Evolutionary conservation across 2,329 filamentous ascomycete genomes (phyloP), one percentile per base, ranked within the genome.

Genomic region (Ophiocordyceps sinensis): DNA sequence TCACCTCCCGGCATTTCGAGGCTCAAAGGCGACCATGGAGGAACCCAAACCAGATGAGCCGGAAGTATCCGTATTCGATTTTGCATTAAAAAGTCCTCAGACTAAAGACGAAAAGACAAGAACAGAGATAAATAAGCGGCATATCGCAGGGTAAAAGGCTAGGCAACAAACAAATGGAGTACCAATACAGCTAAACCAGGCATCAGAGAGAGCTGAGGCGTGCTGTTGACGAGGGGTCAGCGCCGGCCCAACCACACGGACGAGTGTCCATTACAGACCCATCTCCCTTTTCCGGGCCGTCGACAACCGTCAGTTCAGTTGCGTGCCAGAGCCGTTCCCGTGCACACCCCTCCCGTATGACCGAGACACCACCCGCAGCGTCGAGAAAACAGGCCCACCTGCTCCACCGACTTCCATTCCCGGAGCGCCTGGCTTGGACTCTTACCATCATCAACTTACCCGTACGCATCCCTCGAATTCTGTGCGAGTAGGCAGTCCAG

Each of bases 21-120:
- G 9, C 5, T 26, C 23, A 5, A 26, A 6, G 23, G 9, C 6
- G 5, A 9, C 6, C 23, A 26, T 26, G 23, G 23, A 26, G 23
- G 23, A 6, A 9, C 32, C 32, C 32, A 10, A 5, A 17, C n/a
- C 13, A 15, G 4, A 15, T 12, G 32, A 29, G 26, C 3, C 11
- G 53, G 63, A 65, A 61, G 62, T 62, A 64, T 64, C 62, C 67
- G 62, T 62, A 64, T 64, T 62, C 67, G 66, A 73, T 73, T 74
- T 66, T 73, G 70, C 68, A 76, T 76, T 75, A 76, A 65, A 65
- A 74, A 73, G 67, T 66, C 63, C 66, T 73, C 63, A 68, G 62
- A 70, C 67, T 63, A 63, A 58, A 58, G 28, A 14, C 21, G 28
- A 30, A 19, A 37, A 36, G 26, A 31, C 35, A 34, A 41, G 35